These are phyloP conservation scores for Colletotrichum plurivorum DNA, from an alignment of 2,329 filamentous ascomycete species.

Conservation along the genomic window DNA sequence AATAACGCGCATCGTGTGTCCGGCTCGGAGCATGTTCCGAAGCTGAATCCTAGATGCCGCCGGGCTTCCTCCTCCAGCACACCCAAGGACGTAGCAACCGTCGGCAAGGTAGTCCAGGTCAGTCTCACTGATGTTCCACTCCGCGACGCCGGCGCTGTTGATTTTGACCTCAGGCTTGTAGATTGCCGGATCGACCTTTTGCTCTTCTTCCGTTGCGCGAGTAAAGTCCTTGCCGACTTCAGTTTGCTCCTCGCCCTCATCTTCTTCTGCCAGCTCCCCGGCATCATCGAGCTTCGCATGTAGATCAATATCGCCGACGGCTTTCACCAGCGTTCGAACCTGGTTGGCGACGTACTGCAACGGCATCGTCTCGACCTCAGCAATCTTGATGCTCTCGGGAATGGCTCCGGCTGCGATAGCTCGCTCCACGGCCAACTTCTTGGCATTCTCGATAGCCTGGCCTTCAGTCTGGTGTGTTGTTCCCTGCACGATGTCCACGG, in stretches of 20 bases:
- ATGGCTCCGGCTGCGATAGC: constrained; percentile 40
- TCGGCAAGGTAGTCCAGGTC: constrained; percentile 62
- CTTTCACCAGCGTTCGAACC: constrained; percentile 53
- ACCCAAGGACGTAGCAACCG: constrained; percentile 63
- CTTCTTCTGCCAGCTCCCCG: constrained; percentile 56
- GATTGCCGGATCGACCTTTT: constrained; percentile 54
- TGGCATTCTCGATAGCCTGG: constrained; percentile 43
- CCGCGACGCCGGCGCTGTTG: constrained; percentile 39
- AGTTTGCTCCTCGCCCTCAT: constrained; percentile 58
- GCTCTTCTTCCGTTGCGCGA: constrained; percentile 58
- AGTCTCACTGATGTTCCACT: constrained; percentile 61
- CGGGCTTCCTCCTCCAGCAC: constrained; percentile 59
- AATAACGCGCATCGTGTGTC: constrained; percentile 55
- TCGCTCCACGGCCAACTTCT: constrained; percentile 41
- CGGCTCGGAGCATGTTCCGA: constrained; percentile 55
- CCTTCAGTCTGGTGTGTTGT: constrained; percentile 41
- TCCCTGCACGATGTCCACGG: constrained; percentile 55
- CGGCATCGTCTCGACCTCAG: constrained; percentile 58
- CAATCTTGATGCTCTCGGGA: constrained; percentile 52
- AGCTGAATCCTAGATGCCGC: constrained; percentile 54
- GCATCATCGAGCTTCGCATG: constrained; percentile 51
- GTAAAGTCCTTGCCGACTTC: constrained; percentile 52
- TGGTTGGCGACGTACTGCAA: constrained; percentile 51
- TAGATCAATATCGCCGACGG: constrained; percentile 57
- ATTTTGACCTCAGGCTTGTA: constrained; percentile 23